These are phyloP conservation scores for Heterobasidion occidentale DNA, from an alignment of 1,284 basidiomycete species.

Conservation along the genomic window DNA sequence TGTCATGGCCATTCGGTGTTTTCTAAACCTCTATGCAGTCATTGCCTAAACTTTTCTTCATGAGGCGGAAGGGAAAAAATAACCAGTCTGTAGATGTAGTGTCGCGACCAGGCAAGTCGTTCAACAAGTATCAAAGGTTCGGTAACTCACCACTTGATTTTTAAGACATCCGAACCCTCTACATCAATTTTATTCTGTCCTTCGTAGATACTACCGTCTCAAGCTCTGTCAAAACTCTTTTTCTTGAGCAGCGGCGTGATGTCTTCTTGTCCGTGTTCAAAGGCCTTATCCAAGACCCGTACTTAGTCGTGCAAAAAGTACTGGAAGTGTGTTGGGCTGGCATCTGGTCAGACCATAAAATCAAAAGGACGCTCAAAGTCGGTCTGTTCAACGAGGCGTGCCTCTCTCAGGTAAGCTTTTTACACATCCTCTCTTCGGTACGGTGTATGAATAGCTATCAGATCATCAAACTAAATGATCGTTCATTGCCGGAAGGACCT, in stretches of 20 bases:
- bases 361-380: conserved; percentile 64
- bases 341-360: conserved; percentile 61
- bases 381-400: conserved; percentile 57
- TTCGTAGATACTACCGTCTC: conserved; percentile 46
- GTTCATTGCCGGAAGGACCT: conserved; percentile 39
- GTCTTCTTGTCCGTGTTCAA: conserved; percentile 60
- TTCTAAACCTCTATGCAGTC: neutral
- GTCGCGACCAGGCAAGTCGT: conserved; percentile 42
- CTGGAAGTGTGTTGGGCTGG: conserved; percentile 63
- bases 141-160: neutral
- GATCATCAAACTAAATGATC: conserved; percentile 67
- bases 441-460: conserved; percentile 18
- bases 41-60: conserved; percentile 58
- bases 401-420: conserved; percentile 46
- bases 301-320: conserved; percentile 43
- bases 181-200: conserved; percentile 60
- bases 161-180: conserved; percentile 66
- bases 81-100: conserved; percentile 34
- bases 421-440: conserved; percentile 1
- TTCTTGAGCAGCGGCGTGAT: conserved; percentile 63
- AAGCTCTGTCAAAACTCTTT: conserved; percentile 45
- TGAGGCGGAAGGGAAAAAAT: conserved; percentile 52
- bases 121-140: neutral
- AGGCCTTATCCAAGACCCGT: conserved; percentile 55
- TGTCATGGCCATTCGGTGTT: neutral